Base-by-base conservation (phyloP, 2,329 filamentous ascomycete genomes). In the Blastomyces silverae region DNA sequence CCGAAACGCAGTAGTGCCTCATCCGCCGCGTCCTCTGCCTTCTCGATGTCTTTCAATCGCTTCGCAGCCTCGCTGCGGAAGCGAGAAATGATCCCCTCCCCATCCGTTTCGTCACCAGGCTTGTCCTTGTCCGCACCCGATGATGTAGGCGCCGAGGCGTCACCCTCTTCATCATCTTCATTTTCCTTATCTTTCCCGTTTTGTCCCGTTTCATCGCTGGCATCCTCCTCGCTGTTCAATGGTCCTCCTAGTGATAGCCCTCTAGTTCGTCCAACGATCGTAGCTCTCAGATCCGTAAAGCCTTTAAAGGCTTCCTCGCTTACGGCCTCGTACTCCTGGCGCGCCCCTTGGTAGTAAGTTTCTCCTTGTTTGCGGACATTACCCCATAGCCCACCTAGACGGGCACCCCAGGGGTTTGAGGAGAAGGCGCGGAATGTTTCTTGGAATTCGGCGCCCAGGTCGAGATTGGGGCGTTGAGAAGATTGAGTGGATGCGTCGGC, bases 341-440 rank as follows among this genome's bases (percentile, higher is more conserved):
- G 82, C 25, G 87, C 88, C 22, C 89, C 91, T 74, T 95, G 89
- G 71, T 89, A 91, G 78, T 96, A 94, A 66, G 88, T 90, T 77
- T 92, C 91, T 72, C 92, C 89, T 86, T 96, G 92, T 79, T 96
- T 96, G 74, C 92, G 90, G n/a, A 96, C 92, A 72, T 84, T 93
- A 58, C 90, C 90, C 73, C 96, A 88, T 75, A 96, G 90, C 7
- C 92, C 93, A 46, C 94, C 93, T 42, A 99, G 86, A 70, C 85
- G 87, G 28, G 89, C 87, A 56, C 93, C 94, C 94, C 94, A 99
- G 13, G 91, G 90, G 71, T 91, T 96, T 69, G 87, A 86, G 3
- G 91, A 93, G 73, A 99, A 90, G 31, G 92, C 92, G 73, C 91
- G 92, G 82, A 97, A 97, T 7, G 93, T 94, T 78, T 97, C 91